Evolutionary conservation across 371 early-diverging fungal genomes (phyloP).

Genomic region (Zancudomyces culisetae): DNA sequence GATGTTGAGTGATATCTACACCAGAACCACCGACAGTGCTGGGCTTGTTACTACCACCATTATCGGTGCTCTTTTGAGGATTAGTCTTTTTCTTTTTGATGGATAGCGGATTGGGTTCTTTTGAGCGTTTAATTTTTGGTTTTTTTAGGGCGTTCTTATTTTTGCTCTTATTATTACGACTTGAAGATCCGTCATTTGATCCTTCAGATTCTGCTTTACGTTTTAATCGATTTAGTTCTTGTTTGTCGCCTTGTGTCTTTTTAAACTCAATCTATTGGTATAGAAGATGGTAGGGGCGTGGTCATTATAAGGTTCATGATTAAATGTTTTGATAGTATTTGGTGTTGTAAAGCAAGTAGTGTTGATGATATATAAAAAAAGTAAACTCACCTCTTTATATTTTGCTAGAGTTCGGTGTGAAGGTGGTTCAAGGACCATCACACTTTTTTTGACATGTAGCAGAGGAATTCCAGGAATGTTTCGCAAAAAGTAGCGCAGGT

Average conservation of each 20-base stretch:
- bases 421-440: slow-evolving; percentile 55
- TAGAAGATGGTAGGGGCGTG: not conserved
- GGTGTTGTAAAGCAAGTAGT: slow-evolving; percentile 1
- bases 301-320: not conserved
- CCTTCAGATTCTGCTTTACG: not conserved
- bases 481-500: slow-evolving; percentile 41
- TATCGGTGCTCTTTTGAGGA: not conserved
- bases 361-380: slow-evolving; percentile 21
- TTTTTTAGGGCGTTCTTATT: slow-evolving; percentile 9
- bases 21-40: no score
- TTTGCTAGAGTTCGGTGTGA: not conserved
- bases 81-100: slow-evolving; percentile 27
- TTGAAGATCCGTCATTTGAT: slow-evolving; percentile 7
- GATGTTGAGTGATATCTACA: no score
- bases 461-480: slow-evolving; percentile 68
- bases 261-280: not conserved
- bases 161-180: slow-evolving; percentile 18
- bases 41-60: no score
- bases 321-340: not conserved
- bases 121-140: slow-evolving; percentile 33
- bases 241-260: not conserved
- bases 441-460: slow-evolving; percentile 52
- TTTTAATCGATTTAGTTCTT: not conserved
- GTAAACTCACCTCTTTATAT: not conserved
- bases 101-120: slow-evolving; percentile 71